Conservation (phyloP, 805 yeast species). For the Wickerhamiella cacticola region DNA sequence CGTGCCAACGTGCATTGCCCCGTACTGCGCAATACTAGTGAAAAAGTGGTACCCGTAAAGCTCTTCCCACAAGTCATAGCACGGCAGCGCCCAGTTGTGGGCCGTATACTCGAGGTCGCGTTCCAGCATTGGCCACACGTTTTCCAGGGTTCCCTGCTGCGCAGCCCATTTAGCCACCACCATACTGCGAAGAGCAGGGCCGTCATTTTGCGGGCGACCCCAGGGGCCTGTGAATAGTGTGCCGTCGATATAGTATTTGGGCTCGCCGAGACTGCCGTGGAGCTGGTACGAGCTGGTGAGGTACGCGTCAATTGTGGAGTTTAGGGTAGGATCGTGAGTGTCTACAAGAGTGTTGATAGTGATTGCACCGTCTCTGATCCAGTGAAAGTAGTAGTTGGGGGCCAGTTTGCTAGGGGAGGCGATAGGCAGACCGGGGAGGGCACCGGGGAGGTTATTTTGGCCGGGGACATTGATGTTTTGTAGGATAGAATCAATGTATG, state of each 20-base stretch:
- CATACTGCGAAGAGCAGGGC: slow-evolving; percentile 72
- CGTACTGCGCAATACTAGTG: slow-evolving; percentile 61
- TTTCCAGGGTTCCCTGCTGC: slow-evolving; percentile 32
- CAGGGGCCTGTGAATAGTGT: slow-evolving; percentile 51
- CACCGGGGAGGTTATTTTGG: too few relatives aligned
- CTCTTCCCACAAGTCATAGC: slow-evolving; percentile 96
- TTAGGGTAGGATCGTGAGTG: slow-evolving; percentile 14
- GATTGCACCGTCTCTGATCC: slow-evolving; percentile 86
- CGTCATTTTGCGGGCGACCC: slow-evolving; percentile 97
- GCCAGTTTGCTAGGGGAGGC: slow-evolving; percentile 64
- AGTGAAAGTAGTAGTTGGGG: slow-evolving; percentile 81
- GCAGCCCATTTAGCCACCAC: slow-evolving; percentile 42
- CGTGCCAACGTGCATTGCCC: slow-evolving; percentile 52
- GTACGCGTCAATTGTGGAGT: slow-evolving; percentile 33
- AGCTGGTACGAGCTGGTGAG: slow-evolving; percentile 44
- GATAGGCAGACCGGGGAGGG: slow-evolving; percentile 56
- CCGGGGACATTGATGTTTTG: slow-evolving; percentile 12
- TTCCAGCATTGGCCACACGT: slow-evolving; percentile 42
- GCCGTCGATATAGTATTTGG: slow-evolving; percentile 65
- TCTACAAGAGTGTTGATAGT: slow-evolving; percentile 47
- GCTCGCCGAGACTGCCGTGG: slow-evolving; percentile 83
- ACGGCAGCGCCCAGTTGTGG: slow-evolving; percentile 46
- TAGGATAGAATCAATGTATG: not conserved
- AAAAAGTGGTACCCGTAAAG: slow-evolving; percentile 63
- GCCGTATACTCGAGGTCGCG: slow-evolving; percentile 59